Base-by-base conservation (phyloP, 768 basidiomycete genomes). In the Pleurotus giganteus region DNA sequence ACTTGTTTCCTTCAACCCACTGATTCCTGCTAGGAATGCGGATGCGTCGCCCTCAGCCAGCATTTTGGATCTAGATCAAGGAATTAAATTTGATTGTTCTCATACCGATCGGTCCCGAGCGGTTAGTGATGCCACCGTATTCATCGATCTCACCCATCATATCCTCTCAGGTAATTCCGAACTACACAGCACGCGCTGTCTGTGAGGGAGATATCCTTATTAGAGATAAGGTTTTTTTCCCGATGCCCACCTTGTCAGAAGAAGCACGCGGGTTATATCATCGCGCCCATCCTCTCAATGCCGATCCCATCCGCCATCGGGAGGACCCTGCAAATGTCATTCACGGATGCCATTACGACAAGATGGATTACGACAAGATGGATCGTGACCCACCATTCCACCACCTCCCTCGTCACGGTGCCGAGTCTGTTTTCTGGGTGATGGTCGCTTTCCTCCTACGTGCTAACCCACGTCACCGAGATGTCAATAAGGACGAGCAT, bases 361-460 rank as follows among this genome's bases (percentile, higher is more conserved):
- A 4, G 12, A 41, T n/a, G n/a, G n/a, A n/a, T n/a, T n/a, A n/a
- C n/a, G n/a, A 21, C 6, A 15, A 5, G 8, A 41, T 6, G 39
- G 8, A 21, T 6, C 15, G 17, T n/a, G n/a, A 4, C 6, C 19
- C 5, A 41, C 6, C 19, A 4, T 36, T 52, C 50, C 31, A 8
- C 31, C 50, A 9, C 36, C 13, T 36, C 17, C 31, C 50, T 37
- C 31, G 50, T 52, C 50, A 52, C n/a, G 50, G 36, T 52, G 50
- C 50, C 9, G 50, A 52, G 31, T 52, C 50, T 2, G 34, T 52
- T 5, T 52, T 34, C 27, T 52, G 50, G 50, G 24, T 52, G 3
- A 52, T 52, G 8, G 50, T 52, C 4, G 11, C 9, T 5, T 52
- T 52, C 32, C 50, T 52, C 17, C 32, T 52, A 4, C 50, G 50